Evolutionary conservation across 1,284 basidiomycete genomes (phyloP), one percentile per base, ranked within the genome.

Genomic region (Porogramme epimiltina): DNA sequence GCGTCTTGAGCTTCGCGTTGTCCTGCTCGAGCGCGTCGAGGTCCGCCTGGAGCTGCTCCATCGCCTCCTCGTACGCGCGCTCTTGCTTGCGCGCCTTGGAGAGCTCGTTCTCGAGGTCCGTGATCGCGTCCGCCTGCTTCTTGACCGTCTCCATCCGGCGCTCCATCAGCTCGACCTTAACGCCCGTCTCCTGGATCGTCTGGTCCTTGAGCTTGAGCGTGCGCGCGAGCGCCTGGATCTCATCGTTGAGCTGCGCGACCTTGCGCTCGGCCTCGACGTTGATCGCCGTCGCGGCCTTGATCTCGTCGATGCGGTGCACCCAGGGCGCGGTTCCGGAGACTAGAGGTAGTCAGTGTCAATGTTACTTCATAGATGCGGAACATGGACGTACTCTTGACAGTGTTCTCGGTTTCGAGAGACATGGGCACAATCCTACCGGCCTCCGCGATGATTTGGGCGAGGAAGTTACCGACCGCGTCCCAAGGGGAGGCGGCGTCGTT

Each of bases 151-250:
- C 95, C 75, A 96, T 87, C 42, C 94, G 84, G 45, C 93, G 85
- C 66, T 96, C 93, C 80, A 99, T 90, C 8, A 96, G 81, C 69
- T 98, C 93, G 50, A 98, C 91, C 78, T 95, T 98, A 55, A 98
- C 93, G 4, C 77, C 76, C 5, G 86, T 78, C 67, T 99, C 97
- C 70, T 98, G 93, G 45, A 95, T 84, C 33, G 73, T 82, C 76
- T 97, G 92, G 58, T 99, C 96, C 71, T 93, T 85, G 38, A 83
- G 74, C 67, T 89, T 90, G 66, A 98, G 80, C 49, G 83, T 91
- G 24, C 93, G 87, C 25, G 88, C 80, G 51, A 98, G 82, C 26
- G 89, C 89, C 64, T 93, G 88, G 55, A 95, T 84, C 69, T 98
- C 93, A 55, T 97, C 95, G 55, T 87, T 88, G 23, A 97, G 80